These are phyloP conservation scores for Butyriboletus loyo DNA, from an alignment of 768 basidiomycete species.

Conservation along the genomic window DNA sequence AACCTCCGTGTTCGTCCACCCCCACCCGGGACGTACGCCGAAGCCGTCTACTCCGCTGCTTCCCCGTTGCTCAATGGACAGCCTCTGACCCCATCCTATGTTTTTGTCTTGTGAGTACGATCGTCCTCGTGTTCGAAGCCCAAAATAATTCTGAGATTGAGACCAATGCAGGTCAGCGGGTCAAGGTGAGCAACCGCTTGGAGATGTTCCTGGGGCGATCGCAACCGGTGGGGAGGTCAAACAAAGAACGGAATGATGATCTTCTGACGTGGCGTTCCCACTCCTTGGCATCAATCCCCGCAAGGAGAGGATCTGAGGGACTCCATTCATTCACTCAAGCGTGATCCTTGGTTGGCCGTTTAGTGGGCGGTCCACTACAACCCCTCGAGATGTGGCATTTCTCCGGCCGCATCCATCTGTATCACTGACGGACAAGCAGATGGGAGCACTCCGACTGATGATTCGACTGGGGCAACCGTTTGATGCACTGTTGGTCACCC, in stretches of 20 bases:
- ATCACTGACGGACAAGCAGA: no score
- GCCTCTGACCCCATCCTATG: slow-evolving; percentile 86
- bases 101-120: slow-evolving; percentile 91
- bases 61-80: slow-evolving; percentile 84
- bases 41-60: slow-evolving; percentile 87
- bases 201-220: slow-evolving; percentile 41
- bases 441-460: no score
- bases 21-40: slow-evolving; percentile 83
- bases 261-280: no score
- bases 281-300: neutral
- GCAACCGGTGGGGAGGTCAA: slow-evolving; percentile 28
- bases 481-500: no score
- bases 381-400: no score
- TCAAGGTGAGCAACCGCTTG: slow-evolving; percentile 84
- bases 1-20: slow-evolving; percentile 74
- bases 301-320: no score
- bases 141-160: slow-evolving; percentile 78
- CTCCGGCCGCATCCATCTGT: no score
- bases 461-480: no score
- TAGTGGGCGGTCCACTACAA: no score
- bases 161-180: slow-evolving; percentile 74
- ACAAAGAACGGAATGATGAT: slow-evolving; percentile 31
- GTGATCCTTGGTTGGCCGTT: no score
- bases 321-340: no score
- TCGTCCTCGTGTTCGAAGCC: slow-evolving; percentile 96